Evolutionary conservation across 176 grass and related monocot genomes (phyloP).

Genomic region (Hyparrhenia diplandra): DNA sequence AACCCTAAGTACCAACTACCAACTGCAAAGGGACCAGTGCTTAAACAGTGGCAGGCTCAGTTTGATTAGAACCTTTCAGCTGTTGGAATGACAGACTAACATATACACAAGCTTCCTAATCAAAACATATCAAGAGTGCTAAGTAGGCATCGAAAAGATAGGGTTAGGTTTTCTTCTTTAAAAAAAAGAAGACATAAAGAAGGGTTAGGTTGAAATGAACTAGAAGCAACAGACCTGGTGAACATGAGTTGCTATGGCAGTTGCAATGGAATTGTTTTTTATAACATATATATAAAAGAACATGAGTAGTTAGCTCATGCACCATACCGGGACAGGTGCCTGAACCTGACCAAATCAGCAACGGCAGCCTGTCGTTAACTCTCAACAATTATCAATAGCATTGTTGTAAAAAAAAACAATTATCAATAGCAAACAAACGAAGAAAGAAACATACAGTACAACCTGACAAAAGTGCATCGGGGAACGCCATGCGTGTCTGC

Average conservation of each 20-base stretch:
- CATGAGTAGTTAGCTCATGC: too few relatives aligned
- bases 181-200: neutral
- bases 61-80: conserved; percentile 19
- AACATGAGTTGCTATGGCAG: conserved; percentile 2
- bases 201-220: conserved; percentile 1
- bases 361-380: neutral
- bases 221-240: neutral
- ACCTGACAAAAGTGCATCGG: conserved; percentile 9
- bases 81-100: conserved; percentile 30
- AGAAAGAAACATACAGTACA: neutral
- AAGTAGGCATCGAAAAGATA: neutral
- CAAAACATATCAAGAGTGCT: neutral
- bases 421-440: neutral
- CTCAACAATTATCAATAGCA: neutral
- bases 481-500: neutral
- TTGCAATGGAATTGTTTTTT: neutral
- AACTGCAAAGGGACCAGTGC: conserved; percentile 24
- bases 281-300: too few relatives aligned
- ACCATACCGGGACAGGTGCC: neutral
- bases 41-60: neutral
- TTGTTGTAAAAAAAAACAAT: too few relatives aligned
- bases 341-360: conserved; percentile 44
- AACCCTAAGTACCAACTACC: conserved; percentile 31
- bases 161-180: neutral
- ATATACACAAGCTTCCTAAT: conserved; percentile 5